These are phyloP conservation scores for Pseudopithomyces chartarum DNA, from an alignment of 2,329 filamentous ascomycete genomes.

Conservation along the genomic window DNA sequence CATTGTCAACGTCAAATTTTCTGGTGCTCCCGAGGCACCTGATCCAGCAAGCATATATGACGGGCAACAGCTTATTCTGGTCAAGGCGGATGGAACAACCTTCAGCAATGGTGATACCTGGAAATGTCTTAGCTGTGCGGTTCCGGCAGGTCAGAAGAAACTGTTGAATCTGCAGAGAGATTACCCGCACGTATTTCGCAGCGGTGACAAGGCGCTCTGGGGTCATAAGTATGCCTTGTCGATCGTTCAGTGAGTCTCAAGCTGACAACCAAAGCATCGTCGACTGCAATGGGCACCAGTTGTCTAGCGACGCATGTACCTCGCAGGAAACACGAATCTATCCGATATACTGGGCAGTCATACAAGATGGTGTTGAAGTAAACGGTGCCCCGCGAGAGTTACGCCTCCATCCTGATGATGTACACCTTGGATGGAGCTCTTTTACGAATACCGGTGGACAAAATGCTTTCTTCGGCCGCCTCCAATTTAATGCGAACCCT, in stretches of 20 bases:
- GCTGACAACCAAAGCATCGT: constrained; percentile 27
- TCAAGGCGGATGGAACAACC: constrained; percentile 47
- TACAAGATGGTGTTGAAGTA: constrained; percentile 35
- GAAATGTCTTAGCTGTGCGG: constrained; percentile 56
- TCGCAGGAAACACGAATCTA: constrained; percentile 47
- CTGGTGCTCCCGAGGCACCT: constrained; percentile 48
- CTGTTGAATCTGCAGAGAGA: constrained; percentile 28
- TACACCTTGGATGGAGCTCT: constrained; percentile 51
- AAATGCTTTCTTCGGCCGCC: constrained; percentile 42
- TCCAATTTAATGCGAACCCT: constrained; percentile 49
- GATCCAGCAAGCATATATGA: constrained; percentile 50
- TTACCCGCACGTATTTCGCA: constrained; percentile 53
- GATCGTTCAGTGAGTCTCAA: not conserved
- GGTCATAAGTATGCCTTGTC: constrained; percentile 14
- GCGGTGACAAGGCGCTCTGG: constrained; percentile 44
- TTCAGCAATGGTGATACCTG: constrained; percentile 54
- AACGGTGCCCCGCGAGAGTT: constrained; percentile 49
- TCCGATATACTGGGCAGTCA: constrained; percentile 47
- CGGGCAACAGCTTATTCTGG: constrained; percentile 48
- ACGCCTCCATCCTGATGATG: constrained; percentile 53
- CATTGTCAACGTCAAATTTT: constrained; percentile 47
- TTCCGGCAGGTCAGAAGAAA: constrained; percentile 40
- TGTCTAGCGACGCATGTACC: constrained; percentile 46
- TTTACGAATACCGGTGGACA: constrained; percentile 34
- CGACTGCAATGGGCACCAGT: constrained; percentile 40